Evolutionary conservation across 164 flowering plant genomes (phyloP), one percentile per base, ranked within the genome.

Genomic region (Taxillus chinensis): DNA sequence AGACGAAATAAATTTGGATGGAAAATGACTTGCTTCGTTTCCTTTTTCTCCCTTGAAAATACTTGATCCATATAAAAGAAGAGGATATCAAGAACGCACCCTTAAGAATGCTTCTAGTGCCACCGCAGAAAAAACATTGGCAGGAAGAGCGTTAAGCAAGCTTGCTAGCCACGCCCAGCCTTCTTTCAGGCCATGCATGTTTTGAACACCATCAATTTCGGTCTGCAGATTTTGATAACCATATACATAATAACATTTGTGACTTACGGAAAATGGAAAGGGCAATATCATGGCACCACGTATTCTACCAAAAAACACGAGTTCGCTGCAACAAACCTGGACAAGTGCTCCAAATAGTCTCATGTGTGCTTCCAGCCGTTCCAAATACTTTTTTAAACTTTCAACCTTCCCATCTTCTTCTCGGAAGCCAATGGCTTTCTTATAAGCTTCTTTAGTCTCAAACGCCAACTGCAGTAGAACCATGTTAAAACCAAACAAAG

Each of bases 101-200:
- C 76, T 77, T 39, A 95, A 77, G 74, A 95, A 95, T 57, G 92
- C 83, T 60, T 70, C 70, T 37, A 95, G 68, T 3, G 96, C 95
- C 15, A 73, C 79, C 6, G 83, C 96, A 13, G 96, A 86, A 68
- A 71, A 79, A 43, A 59, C 55, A 71, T 84, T 83, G 48, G 90
- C 85, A 5, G 96, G 93, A 16, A 89, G 72, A 9, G 76, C 57
- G 69, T 91, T 93, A 68, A 93, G 75, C 62, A 89, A 78, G 70
- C 93, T 81, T 4, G 96, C 95, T 56, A 91, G 78, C 99, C 99
- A 93, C 58, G 87, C 79, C 97, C 97, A 91, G 39, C 99, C 99
- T 75, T 83, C 89, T 62, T 74, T 64, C 4, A 89, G 71, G 13
- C 98, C 97, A 76, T 90, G 96, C 39, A 46, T 39, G 64, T 93